phyloP scores from a whole-genome alignment of 345 rosid genomes.

The Dipteronia sinensis region DNA sequence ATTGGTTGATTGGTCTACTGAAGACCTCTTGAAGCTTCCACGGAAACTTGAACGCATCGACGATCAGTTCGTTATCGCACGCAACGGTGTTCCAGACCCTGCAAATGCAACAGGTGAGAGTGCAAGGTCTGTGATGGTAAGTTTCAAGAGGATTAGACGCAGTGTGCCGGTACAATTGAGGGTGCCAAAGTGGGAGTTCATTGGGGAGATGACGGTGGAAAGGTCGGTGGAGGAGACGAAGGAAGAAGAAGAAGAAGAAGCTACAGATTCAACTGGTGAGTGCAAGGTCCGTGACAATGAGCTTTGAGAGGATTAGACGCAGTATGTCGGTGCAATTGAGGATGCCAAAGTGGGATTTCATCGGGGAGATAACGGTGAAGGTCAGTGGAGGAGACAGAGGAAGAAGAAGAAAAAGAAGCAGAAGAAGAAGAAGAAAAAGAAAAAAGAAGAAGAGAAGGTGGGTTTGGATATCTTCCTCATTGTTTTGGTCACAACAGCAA shows the following conservation, averaged over 20 bases:
- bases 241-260: slow-evolving; percentile 13
- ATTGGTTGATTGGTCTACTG: slow-evolving; percentile 52
- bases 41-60: slow-evolving; percentile 55
- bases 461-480: slow-evolving; percentile 28
- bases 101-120: slow-evolving; percentile 85
- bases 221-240: slow-evolving; percentile 3
- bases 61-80: slow-evolving; percentile 46
- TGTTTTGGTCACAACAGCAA: slow-evolving; percentile 51
- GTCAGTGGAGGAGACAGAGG: too few relatives aligned
- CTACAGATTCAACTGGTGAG: too few relatives aligned
- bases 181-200: slow-evolving; percentile 57
- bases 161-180: slow-evolving; percentile 65
- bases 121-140: slow-evolving; percentile 63
- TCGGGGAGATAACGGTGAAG: too few relatives aligned
- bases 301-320: too few relatives aligned
- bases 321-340: too few relatives aligned
- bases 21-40: slow-evolving; percentile 67
- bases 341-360: too few relatives aligned
- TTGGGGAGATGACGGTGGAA: slow-evolving; percentile 43
- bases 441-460: too few relatives aligned
- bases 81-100: slow-evolving; percentile 66
- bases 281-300: too few relatives aligned
- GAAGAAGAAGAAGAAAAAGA: slow-evolving; percentile 21
- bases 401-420: too few relatives aligned
- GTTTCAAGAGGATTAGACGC: slow-evolving; percentile 58